phyloP scores from a whole-genome alignment of 345 rosid species.

The Lumnitzera racemosa region DNA sequence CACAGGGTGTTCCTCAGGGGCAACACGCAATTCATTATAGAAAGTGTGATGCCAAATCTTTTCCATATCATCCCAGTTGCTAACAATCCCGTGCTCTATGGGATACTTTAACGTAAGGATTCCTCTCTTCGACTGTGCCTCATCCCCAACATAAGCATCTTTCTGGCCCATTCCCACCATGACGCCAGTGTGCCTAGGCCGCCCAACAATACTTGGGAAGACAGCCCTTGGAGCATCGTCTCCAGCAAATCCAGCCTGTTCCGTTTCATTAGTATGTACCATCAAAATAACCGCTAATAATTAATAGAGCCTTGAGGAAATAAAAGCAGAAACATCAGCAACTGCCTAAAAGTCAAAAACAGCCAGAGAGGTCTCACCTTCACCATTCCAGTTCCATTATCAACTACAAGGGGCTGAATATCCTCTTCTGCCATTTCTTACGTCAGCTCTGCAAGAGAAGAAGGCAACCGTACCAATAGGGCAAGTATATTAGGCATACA shows the following conservation, averaged over 20 bases:
- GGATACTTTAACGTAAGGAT: conserved; percentile 57
- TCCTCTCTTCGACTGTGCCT: conserved; percentile 64
- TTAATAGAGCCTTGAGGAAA: too few species aligned
- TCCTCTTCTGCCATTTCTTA: conserved; percentile 31
- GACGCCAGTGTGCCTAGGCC: conserved; percentile 61
- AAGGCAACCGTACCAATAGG: background rate
- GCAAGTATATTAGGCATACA: too few species aligned
- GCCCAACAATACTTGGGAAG: conserved; percentile 62
- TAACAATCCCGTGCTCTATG: conserved; percentile 58
- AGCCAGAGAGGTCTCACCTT: conserved; percentile 26
- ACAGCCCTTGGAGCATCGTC: conserved; percentile 62
- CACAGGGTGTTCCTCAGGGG: conserved; percentile 55
- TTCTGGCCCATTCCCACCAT: conserved; percentile 71
- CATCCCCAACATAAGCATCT: conserved; percentile 62
- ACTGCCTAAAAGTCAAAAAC: background rate
- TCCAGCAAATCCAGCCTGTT: conserved; percentile 53
- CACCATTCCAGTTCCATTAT: conserved; percentile 76
- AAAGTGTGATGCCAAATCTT: conserved; percentile 69
- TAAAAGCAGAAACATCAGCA: too few species aligned
- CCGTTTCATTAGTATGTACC: too few species aligned
- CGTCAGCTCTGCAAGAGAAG: background rate
- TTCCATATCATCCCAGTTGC: conserved; percentile 70
- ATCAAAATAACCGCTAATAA: too few species aligned
- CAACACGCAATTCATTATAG: conserved; percentile 56
- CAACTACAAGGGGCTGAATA: conserved; percentile 56